Evolutionary conservation across 2,329 filamentous ascomycete species (phyloP), one percentile per base, ranked within the genome.

Genomic region (Aspergillus brasiliensis): DNA sequence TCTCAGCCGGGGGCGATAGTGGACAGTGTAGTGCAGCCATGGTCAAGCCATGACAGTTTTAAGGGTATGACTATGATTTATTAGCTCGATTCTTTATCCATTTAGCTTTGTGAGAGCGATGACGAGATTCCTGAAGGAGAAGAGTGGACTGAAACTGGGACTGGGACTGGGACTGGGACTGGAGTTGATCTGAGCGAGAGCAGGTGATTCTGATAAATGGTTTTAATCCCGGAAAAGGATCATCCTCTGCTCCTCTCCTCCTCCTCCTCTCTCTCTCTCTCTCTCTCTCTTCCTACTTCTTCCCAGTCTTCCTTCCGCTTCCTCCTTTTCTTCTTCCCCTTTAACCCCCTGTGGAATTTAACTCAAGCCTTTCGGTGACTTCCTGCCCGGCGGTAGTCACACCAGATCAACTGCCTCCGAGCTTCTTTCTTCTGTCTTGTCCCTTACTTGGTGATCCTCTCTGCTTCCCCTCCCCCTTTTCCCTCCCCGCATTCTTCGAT

Each of bases 401-500:
- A 34, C 13, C 31, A 5, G 31, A 34, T 34, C 13, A 34, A 34
- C 31, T 34, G 31, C 5, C 31, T 13, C 11, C 31, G 31, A 34
- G 31, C 31, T 34, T 48, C 54, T 54, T 51, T 37, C 51, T 34
- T 48, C 54, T 54, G 48, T 37, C 51, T 44, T 54, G 48, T 51
- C 51, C 57, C 37, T 54, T 55, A 19, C 23, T 13, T 44, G 15
- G 17, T 51, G 51, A 38, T 38, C 49, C 44, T 57, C 38, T 37
- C 37, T 27, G n/a, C 38, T 58, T 51, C 38, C 46, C 61, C 52
- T 40, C 58, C 56, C 49, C 57, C 59, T 49, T 61, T 51, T 37
- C 27, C 27, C 57, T 61, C 65, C 61, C 65, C 65, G 59, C 65
- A 67, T 69, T 63, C 59, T 62, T 63, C 48, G 21, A 58, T 47